Evolutionary conservation across 805 yeast species (phyloP), one percentile per base, ranked within the genome.

Genomic region (Candida easanensis): DNA sequence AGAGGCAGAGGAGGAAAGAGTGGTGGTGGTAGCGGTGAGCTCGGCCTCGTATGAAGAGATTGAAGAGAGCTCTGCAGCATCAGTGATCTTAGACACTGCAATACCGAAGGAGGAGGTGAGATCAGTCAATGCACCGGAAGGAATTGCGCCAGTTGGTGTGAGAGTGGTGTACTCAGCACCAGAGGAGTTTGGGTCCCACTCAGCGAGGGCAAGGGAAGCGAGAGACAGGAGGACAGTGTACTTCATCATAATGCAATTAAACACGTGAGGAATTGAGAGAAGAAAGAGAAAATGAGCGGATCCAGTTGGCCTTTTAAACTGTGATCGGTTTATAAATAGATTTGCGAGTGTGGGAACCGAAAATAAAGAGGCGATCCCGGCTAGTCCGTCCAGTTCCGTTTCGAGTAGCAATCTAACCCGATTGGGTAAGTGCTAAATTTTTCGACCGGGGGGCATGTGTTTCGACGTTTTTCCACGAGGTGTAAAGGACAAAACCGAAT

Each of bases 31-130:
- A 20, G 26, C 21, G 28, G 25, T 8, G 22, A 32, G 10, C 7
- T 19, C 49, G 36, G 39, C 37, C 38, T 42, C 48, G n/a, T 22
- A 14, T 16, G 48, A 45, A 13, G 48, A 45, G 42, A 50, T 46
- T 45, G 57, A 32, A 53, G 50, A 21, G 35, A 51, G 26, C 58
- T 45, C 48, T 51, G 56, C 31, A 57, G 41, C 19, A 56, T 41
- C 48, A 18, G 47, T 42, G 42, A 43, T 33, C 38, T 41, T 19
- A 36, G 46, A 41, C 17, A 84, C 79, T 46, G 84, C 84, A 57
- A 84, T 82, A 68, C 90, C 91, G 57, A 84, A 84, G 38, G 74
- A 60, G 38, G 67, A 62, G 33, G 76, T 46, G 72, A 76, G 76
- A 54, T 78, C 78, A 37, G 86, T 77, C 39, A 73, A 53, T 48